Base-by-base conservation (phyloP, 2,329 filamentous ascomycete species). In the Orbilia brochopaga region DNA sequence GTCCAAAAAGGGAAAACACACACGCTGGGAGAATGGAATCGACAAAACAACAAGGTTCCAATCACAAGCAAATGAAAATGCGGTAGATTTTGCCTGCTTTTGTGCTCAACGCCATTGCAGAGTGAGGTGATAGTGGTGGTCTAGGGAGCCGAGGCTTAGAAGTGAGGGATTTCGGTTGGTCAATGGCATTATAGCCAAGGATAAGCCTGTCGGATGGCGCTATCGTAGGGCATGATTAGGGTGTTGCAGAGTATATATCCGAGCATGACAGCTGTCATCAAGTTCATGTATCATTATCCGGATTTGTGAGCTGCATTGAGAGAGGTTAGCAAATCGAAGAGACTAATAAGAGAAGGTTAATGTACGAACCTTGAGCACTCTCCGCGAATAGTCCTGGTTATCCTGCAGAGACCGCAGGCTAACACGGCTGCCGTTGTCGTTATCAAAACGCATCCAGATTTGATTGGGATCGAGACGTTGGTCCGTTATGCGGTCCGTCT, bases 371-470 rank as follows among this genome's bases (percentile, higher is more conserved):
- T 70, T 70, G 13, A 70, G 66, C 59, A 70, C 66, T 64, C 66
- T 64, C 59, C 66, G 59, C 21, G 66, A 64, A 42, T 70, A 70
- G 50, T 70, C 66, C n/a, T 70, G 66, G 19, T 70, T 64, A 21
- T 70, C 66, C 52, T 64, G 66, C 11, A 70, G 23, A 50, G 66
- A 70, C 40, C 59, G 61, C 44, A 70, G 40, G 51, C 66, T 70
- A 30, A 70, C 59, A 48, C 66, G 66, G 40, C 66, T 70, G 37
- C 66, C 55, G 23, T 70, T 70, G 19, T 70, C 59, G 24, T 70
- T 70, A 15, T 70, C 66, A 27, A 70, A 70, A 27, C 66, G 66
- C 66, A 70, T 70, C 66, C 66, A 70, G 23, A 70, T 70, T 30
- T 70, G 66, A 46, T 70, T 70, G 6, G 66, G 66, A 64, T 70